Evolutionary conservation across 2,329 filamentous ascomycete genomes (phyloP).

Genomic region (Emericellopsis cladophorae): DNA sequence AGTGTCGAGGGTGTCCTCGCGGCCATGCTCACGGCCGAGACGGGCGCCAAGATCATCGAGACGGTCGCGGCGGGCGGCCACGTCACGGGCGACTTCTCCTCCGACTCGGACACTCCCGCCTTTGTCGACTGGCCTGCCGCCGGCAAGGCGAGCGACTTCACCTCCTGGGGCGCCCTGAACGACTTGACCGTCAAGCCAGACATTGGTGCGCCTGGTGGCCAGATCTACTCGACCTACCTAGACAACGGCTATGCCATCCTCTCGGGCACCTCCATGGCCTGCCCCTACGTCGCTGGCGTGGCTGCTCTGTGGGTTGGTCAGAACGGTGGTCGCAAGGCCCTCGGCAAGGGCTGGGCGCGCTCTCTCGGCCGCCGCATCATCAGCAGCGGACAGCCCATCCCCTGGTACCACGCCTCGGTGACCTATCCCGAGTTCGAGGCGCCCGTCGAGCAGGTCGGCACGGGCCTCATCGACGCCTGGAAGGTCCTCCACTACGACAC

Average conservation of each 20-base stretch:
- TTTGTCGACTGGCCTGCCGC: conserved; percentile 12
- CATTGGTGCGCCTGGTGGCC: conserved; percentile 26
- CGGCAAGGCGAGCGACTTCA: conserved; percentile 23
- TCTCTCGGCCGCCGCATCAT: conserved; percentile 6
- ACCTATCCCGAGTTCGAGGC: conserved; percentile 11
- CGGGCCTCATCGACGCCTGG: conserved; percentile 28
- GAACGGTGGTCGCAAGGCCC: conserved; percentile 8
- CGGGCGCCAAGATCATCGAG: conserved; percentile 13
- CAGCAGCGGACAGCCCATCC: conserved; percentile 5
- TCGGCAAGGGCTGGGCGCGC: conserved; percentile 7
- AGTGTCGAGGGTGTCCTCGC: conserved; percentile 8
- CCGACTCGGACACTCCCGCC: conserved; percentile 10
- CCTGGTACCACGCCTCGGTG: conserved; percentile 1
- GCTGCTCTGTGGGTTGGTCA: conserved; percentile 11
- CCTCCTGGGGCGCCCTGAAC: conserved; percentile 28
- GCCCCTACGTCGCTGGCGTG: conserved; percentile 27
- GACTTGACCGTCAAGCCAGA: conserved; percentile 30
- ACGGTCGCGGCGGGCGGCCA: conserved; percentile 11
- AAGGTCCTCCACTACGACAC: conserved; percentile 28
- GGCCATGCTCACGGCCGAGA: conserved; percentile 10
- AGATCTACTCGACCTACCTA: conserved; percentile 27
- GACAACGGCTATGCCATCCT: conserved; percentile 10
- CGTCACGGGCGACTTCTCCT: conserved; percentile 16
- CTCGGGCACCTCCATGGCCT: conserved; percentile 33
- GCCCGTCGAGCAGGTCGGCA: conserved; percentile 26